Evolutionary conservation across 441 rosid species (phyloP), one percentile per base, ranked within the genome.

Genomic region (Eruca vesicaria): DNA sequence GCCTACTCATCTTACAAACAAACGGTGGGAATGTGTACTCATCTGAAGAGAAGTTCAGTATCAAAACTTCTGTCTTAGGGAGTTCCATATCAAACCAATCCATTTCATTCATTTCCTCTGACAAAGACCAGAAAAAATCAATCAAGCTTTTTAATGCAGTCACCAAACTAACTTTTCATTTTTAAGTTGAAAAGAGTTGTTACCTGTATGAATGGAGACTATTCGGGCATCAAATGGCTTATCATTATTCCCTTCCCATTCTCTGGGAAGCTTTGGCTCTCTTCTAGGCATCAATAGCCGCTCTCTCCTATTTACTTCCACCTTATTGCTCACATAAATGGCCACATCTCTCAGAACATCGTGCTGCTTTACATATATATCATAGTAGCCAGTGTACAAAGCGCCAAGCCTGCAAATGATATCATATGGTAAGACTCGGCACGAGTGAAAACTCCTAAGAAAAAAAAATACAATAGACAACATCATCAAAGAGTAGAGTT

Each of bases 341-440:
- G 98, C 92, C 8, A 91, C 86, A 75, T 90, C 96, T 63, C 98
- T 82, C 67, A 94, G 77, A 75, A 90, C 97, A 82, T 90, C 95
- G 20, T 94, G 98, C 73, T 89, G 96, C 50, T 79, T 85, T 41
- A 88, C 93, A 36, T 71, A 85, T 23, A 90, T 83, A 74, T 94
- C 97, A 70, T 82, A 82, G 83, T 81, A 86, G 77, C 95, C 81
- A 69, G 87, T 82, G 69, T 89, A 91, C 38, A 66, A 41, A 33
- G 86, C 93, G 3, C 91, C 95, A 77, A 83, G 84, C 76, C 97
- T 94, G 84, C 50, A 74, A 66, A 9, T 73, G 12, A 50, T 50
- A 18, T 50, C 23, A 50, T 41, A 41, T 41, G 50, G 16, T 41
- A 41, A 32, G 35, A 32, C 35, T 32, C 35, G 2, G 9, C 35